phyloP scores from a whole-genome alignment of 768 basidiomycete species.

The Hirschioporus abietinus region DNA sequence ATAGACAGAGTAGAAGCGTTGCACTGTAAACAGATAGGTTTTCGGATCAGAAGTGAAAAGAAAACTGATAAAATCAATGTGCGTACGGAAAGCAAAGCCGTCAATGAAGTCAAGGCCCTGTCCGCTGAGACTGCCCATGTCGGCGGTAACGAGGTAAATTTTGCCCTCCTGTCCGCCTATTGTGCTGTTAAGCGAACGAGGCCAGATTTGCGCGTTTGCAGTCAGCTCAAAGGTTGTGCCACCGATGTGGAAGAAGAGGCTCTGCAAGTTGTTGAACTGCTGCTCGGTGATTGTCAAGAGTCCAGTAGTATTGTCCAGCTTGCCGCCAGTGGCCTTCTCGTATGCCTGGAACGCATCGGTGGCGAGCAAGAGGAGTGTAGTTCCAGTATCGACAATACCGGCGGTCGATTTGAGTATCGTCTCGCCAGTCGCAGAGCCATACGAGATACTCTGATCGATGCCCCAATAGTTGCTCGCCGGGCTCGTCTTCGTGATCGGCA shows the following conservation, averaged over 20 bases:
- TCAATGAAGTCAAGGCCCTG: slow-evolving; percentile 58
- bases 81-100: slow-evolving; percentile 2
- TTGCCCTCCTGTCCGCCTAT: slow-evolving; percentile 46
- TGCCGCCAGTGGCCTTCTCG: slow-evolving; percentile 47
- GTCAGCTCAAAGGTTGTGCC: slow-evolving; percentile 47
- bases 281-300: slow-evolving; percentile 45
- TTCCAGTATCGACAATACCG: slow-evolving; percentile 50
- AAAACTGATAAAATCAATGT: not conserved
- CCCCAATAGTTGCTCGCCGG: slow-evolving; percentile 48
- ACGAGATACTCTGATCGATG: slow-evolving; percentile 38
- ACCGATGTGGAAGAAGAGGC: slow-evolving; percentile 49
- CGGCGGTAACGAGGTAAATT: slow-evolving; percentile 41
- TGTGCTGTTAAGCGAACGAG: slow-evolving; percentile 47
- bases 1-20: slow-evolving; percentile 22
- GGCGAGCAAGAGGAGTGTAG: slow-evolving; percentile 50
- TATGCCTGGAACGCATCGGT: slow-evolving; percentile 56
- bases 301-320: slow-evolving; percentile 46
- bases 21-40: slow-evolving; percentile 25
- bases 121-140: slow-evolving; percentile 41
- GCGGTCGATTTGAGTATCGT: slow-evolving; percentile 31
- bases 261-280: slow-evolving; percentile 45
- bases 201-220: slow-evolving; percentile 68
- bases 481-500: slow-evolving; percentile 38
- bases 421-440: slow-evolving; percentile 24
- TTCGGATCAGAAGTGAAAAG: not conserved